These are phyloP conservation scores for Penicillium manginii DNA, from an alignment of 495 filamentous ascomycete species.

Conservation along the genomic window DNA sequence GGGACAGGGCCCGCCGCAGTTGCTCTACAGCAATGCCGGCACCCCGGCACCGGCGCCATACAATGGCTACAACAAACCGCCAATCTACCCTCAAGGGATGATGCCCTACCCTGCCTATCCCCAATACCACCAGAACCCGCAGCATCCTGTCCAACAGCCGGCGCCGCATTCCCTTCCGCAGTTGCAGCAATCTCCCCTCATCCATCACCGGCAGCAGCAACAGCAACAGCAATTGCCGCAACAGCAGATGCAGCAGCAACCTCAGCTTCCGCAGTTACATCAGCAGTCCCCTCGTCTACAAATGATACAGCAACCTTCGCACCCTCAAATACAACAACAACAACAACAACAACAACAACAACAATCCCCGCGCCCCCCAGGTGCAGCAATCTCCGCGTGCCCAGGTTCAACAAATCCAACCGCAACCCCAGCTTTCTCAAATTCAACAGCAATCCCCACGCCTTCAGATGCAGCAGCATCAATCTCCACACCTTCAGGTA, in stretches of 20 bases:
- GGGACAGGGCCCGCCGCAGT: constrained; percentile 40
- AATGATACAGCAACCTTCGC: not conserved
- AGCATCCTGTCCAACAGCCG: constrained; percentile 5
- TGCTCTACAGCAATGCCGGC: constrained; percentile 46
- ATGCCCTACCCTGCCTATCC: constrained; percentile 41
- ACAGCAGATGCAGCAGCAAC: constrained; percentile 9
- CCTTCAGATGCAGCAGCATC: not conserved
- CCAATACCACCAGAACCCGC: constrained; percentile 33
- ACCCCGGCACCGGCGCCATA: constrained; percentile 36
- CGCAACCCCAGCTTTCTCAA: constrained; percentile 15
- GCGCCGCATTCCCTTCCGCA: constrained; percentile 11
- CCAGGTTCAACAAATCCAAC: not conserved
- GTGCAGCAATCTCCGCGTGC: constrained; percentile 6
- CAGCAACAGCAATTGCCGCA: constrained; percentile 23
- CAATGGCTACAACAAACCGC: constrained; percentile 45
- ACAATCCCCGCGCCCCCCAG: constrained; percentile 1
- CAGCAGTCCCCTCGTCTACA: not conserved
- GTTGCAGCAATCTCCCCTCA: constrained; percentile 26
- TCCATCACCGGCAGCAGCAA: constrained; percentile 18
- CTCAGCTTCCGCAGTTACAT: not conserved
- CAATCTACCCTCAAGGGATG: constrained; percentile 42
- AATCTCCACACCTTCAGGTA: not conserved
- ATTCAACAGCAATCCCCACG: constrained; percentile 10
- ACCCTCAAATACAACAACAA: constrained; percentile 8
- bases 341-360: constrained; percentile 16